Conservation (phyloP, 495 filamentous ascomycete species). For the Daldinia decipiens region DNA sequence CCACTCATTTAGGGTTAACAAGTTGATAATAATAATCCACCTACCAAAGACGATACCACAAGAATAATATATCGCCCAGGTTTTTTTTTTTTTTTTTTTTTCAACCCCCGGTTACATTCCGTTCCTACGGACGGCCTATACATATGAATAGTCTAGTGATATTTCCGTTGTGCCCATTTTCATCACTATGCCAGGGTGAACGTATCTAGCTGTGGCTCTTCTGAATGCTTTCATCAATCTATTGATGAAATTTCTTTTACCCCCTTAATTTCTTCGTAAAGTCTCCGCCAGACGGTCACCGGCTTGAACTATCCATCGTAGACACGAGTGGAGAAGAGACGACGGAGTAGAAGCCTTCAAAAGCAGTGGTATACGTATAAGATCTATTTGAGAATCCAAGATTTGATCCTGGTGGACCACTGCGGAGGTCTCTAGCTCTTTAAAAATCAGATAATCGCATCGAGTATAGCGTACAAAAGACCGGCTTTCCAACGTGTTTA, state of each 20-base stretch:
- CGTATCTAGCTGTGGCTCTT: not conserved
- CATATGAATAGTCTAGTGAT: constrained; percentile 8
- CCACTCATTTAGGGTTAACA: constrained; percentile 43
- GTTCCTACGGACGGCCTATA: constrained; percentile 6
- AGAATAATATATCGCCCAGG: constrained; percentile 23
- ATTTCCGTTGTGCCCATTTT: not conserved
- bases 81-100: constrained; percentile 7
- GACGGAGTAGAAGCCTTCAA: constrained; percentile 17
- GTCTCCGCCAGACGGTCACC: constrained; percentile 5
- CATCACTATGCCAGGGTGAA: not conserved
- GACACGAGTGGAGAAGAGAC: constrained; percentile 10
- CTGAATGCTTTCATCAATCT: not conserved
- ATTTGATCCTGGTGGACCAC: constrained; percentile 16
- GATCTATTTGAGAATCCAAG: constrained; percentile 13
- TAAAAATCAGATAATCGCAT: constrained; percentile 29
- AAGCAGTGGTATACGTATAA: constrained; percentile 23
- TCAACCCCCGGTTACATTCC: constrained; percentile 2
- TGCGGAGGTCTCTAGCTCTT: constrained; percentile 22
- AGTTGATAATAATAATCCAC: constrained; percentile 33
- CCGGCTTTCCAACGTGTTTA: constrained; percentile 29
- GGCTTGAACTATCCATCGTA: constrained; percentile 9
- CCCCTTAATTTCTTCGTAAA: constrained; percentile 11
- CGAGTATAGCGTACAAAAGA: constrained; percentile 44
- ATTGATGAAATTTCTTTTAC: not conserved
- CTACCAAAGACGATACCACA: constrained; percentile 34